Evolutionary conservation across 2,329 filamentous ascomycete genomes (phyloP).

Genomic region (Hypomyces rosellus): DNA sequence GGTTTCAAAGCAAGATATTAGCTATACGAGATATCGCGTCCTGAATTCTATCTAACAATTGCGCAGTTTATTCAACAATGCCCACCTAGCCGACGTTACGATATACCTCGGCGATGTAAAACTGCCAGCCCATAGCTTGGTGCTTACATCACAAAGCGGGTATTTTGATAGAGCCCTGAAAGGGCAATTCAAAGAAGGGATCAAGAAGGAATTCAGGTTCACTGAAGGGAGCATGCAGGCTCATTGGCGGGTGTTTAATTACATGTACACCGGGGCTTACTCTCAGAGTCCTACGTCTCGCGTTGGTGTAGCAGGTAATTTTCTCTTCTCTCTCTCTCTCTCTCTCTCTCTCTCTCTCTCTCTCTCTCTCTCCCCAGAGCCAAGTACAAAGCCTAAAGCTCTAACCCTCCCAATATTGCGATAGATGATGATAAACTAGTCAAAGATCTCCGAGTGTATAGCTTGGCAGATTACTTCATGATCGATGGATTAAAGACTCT

Average conservation of each 20-base stretch:
- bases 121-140: not conserved
- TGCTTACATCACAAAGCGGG: not conserved
- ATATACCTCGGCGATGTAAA: not conserved
- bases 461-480: conserved; percentile 5
- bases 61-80: not conserved
- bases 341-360: too few relatives aligned
- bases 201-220: conserved; percentile 4
- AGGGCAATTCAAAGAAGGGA: not conserved
- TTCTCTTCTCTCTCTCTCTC: too few relatives aligned
- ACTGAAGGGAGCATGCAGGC: conserved; percentile 9
- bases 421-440: conserved; percentile 1
- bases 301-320: too few relatives aligned
- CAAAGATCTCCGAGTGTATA: conserved; percentile 8
- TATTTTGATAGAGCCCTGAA: not conserved
- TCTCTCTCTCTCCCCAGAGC: too few relatives aligned
- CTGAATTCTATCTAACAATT: too few relatives aligned
- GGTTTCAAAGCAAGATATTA: too few relatives aligned
- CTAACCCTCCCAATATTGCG: too few relatives aligned
- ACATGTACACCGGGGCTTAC: conserved; percentile 12
- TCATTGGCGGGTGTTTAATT: conserved; percentile 10
- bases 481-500: not conserved
- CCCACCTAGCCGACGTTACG: not conserved
- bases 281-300: not conserved
- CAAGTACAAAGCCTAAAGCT: too few relatives aligned
- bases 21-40: too few relatives aligned